A percentile compares a stretch with the other conserved stretches of the same genome.
Conservation (phyloP, 257 asterid genomes). For the Primulina tabacum region DNA sequence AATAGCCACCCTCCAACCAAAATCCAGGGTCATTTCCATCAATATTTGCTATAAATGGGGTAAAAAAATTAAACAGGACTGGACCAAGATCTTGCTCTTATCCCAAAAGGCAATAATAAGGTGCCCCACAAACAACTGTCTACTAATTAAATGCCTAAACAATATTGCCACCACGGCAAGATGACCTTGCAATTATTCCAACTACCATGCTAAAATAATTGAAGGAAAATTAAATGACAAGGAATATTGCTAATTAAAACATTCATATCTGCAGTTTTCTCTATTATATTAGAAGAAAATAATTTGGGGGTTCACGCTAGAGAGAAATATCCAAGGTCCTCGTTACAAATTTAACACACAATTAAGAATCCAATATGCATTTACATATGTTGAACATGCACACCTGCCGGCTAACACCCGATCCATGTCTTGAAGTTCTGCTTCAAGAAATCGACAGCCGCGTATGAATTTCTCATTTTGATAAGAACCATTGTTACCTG, state of each 20-base stretch:
- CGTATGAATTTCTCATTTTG: slow-evolving; percentile 87
- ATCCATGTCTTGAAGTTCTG: slow-evolving; percentile 94
- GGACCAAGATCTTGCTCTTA: neutral
- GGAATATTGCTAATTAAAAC: neutral
- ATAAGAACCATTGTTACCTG: slow-evolving; percentile 72
- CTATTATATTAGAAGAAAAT: neutral
- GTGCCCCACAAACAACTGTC: neutral
- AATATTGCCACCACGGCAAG: neutral
- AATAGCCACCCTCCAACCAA: neutral
- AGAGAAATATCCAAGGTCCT: neutral
- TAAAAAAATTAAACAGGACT: neutral
- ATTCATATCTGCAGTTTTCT: neutral
- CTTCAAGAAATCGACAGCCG: slow-evolving; percentile 94
- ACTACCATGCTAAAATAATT: neutral
- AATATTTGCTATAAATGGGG: neutral
- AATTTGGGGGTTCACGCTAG: neutral
- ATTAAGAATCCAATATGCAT: neutral
- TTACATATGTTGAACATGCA: neutral
- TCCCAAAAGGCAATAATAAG: neutral
- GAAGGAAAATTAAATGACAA: neutral
- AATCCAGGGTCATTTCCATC: neutral
- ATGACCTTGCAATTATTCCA: neutral
- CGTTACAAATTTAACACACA: neutral
- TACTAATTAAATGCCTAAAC: neutral
- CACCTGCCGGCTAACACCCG: slow-evolving; percentile 84